phyloP scores from a whole-genome alignment of 202 grass and related monocot genomes.

The Bolboschoenoplectus hybrid region DNA sequence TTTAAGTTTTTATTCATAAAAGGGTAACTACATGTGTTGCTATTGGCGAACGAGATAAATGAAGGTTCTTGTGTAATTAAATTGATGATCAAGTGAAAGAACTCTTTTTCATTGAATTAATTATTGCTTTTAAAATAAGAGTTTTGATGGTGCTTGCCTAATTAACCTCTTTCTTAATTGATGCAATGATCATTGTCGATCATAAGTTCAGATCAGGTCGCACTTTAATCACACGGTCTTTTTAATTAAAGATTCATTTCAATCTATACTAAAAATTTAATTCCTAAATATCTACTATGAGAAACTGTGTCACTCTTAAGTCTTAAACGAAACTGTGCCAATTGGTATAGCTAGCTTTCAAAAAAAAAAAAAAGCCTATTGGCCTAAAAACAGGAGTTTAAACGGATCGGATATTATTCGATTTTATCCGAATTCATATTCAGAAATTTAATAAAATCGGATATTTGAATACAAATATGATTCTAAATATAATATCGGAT shows the following conservation, averaged over 20 bases:
- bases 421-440: too few species aligned
- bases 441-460: too few species aligned
- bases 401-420: too few species aligned
- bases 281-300: background rate
- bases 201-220: background rate
- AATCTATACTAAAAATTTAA: background rate
- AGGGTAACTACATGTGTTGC: background rate
- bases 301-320: background rate
- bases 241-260: background rate
- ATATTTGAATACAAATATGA: too few species aligned
- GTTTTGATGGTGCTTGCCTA: background rate
- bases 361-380: too few species aligned
- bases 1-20: constrained; percentile 25
- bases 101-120: background rate
- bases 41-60: background rate
- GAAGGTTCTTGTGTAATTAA: constrained; percentile 30
- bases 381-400: too few species aligned
- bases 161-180: background rate
- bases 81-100: constrained; percentile 32
- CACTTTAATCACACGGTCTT: background rate
- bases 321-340: too few species aligned
- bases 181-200: background rate
- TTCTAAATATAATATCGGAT: too few species aligned
- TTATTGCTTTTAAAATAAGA: background rate
- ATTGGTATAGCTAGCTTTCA: too few species aligned